These are phyloP conservation scores for Pisolithus sp. DNA, from an alignment of 768 basidiomycete genomes.

Conservation along the genomic window DNA sequence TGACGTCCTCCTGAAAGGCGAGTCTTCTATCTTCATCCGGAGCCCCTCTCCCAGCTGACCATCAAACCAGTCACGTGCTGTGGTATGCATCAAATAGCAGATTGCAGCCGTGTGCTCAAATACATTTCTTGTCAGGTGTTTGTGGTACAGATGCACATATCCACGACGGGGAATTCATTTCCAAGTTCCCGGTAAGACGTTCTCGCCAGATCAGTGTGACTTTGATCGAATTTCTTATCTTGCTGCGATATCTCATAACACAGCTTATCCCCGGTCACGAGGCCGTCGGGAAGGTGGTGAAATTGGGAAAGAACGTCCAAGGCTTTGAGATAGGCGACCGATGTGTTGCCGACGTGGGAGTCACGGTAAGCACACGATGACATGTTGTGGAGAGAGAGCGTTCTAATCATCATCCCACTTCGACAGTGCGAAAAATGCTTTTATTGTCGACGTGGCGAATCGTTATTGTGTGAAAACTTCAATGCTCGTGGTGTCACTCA, in stretches of 20 bases:
- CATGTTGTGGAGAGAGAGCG: background rate
- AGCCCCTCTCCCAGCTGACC: background rate
- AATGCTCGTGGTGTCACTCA: conserved; percentile 70
- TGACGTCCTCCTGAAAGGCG: conserved; percentile 73
- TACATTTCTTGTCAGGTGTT: conserved; percentile 33
- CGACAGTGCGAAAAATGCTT: conserved; percentile 76
- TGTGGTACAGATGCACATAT: conserved; percentile 62
- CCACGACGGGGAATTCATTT: conserved; percentile 60
- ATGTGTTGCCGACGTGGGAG: conserved; percentile 75
- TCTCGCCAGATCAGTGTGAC: conserved; percentile 4
- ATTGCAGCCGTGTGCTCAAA: background rate
- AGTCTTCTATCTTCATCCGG: conserved; percentile 1
- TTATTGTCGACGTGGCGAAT: conserved; percentile 80
- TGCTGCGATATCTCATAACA: background rate
- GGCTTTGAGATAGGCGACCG: conserved; percentile 75
- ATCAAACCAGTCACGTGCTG: conserved; percentile 34
- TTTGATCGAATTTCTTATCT: conserved; percentile 14
- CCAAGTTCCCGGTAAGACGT: conserved; percentile 44
- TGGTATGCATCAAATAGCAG: conserved; percentile 23
- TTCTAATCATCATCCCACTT: background rate
- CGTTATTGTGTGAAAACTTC: conserved; percentile 81
- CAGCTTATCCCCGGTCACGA: conserved; percentile 73
- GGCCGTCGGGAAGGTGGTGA: conserved; percentile 65
- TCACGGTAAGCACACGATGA: conserved; percentile 43
- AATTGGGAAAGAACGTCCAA: conserved; percentile 74